Evolutionary conservation across 2,329 filamentous ascomycete species (phyloP), one percentile per base, ranked within the genome.

Genomic region (Ustilaginoidea virens): DNA sequence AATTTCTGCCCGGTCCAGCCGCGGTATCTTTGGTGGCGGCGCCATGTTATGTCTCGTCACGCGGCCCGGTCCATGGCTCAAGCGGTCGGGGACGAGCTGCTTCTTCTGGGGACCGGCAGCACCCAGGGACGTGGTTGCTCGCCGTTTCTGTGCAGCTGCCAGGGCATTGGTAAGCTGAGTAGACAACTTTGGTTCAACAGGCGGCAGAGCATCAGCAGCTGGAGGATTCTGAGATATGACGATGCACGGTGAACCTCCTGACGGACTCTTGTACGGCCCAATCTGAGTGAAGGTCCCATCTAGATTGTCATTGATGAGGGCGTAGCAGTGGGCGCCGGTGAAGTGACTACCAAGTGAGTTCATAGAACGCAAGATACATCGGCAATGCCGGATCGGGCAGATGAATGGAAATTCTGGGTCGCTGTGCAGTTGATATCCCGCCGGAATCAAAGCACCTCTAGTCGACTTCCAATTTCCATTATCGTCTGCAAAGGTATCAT

Each of bases 321-420:
- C 31, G 19, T 34, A 31, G 16, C 31, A 39, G 17, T 52, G 48
- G 0, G 30, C 36, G 7, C 39, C 43, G 15, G 30, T 25, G 25
- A 47, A 49, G 26, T 51, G 48, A 1, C 40, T 39, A 4, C 38
- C 38, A 4, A 52, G 34, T 3, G 39, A 27, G 2, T 25, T 33
- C 2, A 51, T 28, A 2, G 10, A 33, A 4, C 27, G 17, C 13
- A 55, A 48, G 4, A 49, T 21, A 2, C 32, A 37, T 6, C 48
- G 49, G 17, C 55, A 60, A 20, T 48, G 38, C 3, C 55, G 47
- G 4, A 59, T 43, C 5, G 56, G 52, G 21, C 56, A 60, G 11
- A 55, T 36, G 29, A 39, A 57, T 0, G 40, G 48, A 20, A 28
- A 31, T 0, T 33, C 15, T 1, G 37, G 36, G 23, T 48, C 32